Base-by-base conservation (phyloP, 768 basidiomycete genomes). In the Mycena kentingensis region DNA sequence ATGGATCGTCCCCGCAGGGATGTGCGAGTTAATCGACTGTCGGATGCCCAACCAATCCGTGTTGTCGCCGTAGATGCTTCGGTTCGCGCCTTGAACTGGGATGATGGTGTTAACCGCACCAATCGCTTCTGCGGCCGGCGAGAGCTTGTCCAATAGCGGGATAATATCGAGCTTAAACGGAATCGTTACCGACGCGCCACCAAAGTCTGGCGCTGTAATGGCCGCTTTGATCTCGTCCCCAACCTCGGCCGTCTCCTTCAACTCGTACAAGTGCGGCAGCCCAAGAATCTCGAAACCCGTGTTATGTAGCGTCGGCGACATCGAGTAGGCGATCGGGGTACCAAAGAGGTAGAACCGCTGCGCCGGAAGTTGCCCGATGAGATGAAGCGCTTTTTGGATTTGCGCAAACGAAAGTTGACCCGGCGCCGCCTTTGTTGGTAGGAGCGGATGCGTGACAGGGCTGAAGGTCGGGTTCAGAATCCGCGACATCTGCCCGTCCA, bases 101-200 rank as follows among this genome's bases (percentile, higher is more conserved):
- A 93, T 78, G 67, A 98, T 81, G 37, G 95, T 98, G 69, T 99
- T 98, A 58, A 98, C 92, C 0, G 97, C 97, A 0, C 97, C 97
- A 53, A 99, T 94, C 3, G 81, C 75, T 60, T 83, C 74, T 1
- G 94, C 97, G 19, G 93, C 85, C 0, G 84, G 82, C 0, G 94
- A 89, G 35, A 98, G 70, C 47, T 74, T 71, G 63, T 95, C 89
- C 45, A 99, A 80, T 5, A 89, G 74, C 1, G 88, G 83, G 42
- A 98, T 92, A 57, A 98, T 77, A 54, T 92, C 89, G 32, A 96
- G 75, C 71, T 99, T 99, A 77, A 87, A 86, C 2, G 97, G 97
- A 58, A 98, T 98, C 18, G 97, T 99, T 24, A 98, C 93, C 4
- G 90, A 93, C 15, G 94, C 97, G 0, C 97, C 97, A 7, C 97